phyloP scores from a whole-genome alignment of 441 rosid genomes.

The Pelargonium myrrhifolium region DNA sequence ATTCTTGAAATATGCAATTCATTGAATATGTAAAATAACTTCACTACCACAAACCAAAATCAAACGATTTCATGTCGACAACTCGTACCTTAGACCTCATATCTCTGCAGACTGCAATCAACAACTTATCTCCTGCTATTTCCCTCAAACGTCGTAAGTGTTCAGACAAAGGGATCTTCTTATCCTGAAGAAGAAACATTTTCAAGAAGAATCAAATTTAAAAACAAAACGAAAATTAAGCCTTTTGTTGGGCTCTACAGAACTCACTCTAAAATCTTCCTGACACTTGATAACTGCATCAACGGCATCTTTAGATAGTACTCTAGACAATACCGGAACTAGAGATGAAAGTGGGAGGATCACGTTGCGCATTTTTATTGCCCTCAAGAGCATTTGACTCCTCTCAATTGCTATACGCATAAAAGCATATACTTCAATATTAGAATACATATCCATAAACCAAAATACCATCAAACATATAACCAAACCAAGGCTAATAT shows the following conservation, averaged over 20 bases:
- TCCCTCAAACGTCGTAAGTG: conserved; percentile 47
- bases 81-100: conserved; percentile 37
- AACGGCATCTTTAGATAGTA: conserved; percentile 39
- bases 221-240: no score
- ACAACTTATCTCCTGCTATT: conserved; percentile 59
- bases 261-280: conserved; percentile 45
- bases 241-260: neutral
- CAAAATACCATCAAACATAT: conserved; percentile 13
- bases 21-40: no score
- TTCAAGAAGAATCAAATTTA: no score
- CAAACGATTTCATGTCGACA: no score
- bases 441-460: no score
- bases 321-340: conserved; percentile 52
- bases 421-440: neutral
- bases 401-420: conserved; percentile 35
- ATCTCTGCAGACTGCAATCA: conserved; percentile 56
- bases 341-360: conserved; percentile 62
- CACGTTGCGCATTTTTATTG: no score
- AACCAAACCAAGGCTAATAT: neutral
- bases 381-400: no score
- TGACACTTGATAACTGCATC: conserved; percentile 41
- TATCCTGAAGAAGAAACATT: conserved; percentile 49
- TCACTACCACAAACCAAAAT: no score
- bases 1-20: no score
- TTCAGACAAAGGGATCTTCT: conserved; percentile 52